phyloP scores from a whole-genome alignment of 78 protist genomes.

The Dictyostelium firmibasis region DNA sequence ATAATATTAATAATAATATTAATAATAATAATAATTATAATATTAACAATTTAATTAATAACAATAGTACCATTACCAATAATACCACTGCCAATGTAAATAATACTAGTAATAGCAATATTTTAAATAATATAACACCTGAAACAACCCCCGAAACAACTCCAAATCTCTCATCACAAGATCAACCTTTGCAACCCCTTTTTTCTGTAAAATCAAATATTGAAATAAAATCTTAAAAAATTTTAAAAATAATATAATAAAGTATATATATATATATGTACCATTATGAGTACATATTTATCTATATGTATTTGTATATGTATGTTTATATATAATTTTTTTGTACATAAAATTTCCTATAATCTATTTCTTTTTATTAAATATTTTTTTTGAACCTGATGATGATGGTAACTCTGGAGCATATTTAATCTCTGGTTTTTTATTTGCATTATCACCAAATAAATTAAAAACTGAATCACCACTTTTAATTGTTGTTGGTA shows the following conservation, averaged over 20 bases:
- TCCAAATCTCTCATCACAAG: background rate
- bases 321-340: background rate
- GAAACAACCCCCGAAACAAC: slow-evolving; percentile 3
- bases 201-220: background rate
- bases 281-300: background rate
- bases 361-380: background rate
- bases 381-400: background rate
- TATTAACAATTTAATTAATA: background rate
- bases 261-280: background rate
- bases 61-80: background rate
- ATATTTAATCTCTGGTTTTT: slow-evolving; percentile 1
- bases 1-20: background rate
- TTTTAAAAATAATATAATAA: background rate
- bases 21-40: background rate
- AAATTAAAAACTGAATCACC: background rate
- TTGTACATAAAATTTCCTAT: background rate
- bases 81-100: background rate
- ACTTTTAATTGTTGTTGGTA: background rate
- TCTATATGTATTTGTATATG: background rate
- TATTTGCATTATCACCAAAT: background rate
- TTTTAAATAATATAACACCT: background rate
- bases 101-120: background rate
- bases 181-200: background rate
- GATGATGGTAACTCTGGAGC: background rate
- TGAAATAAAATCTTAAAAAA: background rate